Percentiles rank a stretch among this genome's conserved stretches.
phyloP scores from a whole-genome alignment of 306 rosid species.

The Astragalus membranaceus region DNA sequence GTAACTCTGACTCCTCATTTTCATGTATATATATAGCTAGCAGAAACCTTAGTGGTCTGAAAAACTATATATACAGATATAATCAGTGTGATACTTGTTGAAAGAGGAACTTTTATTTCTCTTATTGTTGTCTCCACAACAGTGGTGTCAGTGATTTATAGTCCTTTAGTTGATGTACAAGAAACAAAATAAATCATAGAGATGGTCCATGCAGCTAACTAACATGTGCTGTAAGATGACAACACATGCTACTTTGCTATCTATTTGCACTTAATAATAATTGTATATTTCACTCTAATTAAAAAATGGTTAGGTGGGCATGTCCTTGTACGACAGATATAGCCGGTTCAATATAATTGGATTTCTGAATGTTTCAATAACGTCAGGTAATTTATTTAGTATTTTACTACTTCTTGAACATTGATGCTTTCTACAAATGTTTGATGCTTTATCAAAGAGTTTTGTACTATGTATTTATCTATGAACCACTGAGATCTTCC shows the following conservation, averaged over 20 bases:
- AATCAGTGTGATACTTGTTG: background rate
- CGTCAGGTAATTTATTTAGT: background rate
- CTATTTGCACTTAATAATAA: conserved; percentile 11
- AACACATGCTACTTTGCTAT: conserved; percentile 3
- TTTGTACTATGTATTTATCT: background rate
- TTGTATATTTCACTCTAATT: background rate
- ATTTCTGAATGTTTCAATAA: background rate
- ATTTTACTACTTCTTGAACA: background rate
- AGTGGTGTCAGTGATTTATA: conserved; percentile 21
- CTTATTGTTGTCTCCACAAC: background rate
- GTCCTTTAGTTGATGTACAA: background rate
- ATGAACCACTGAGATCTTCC: too few species aligned
- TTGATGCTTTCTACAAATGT: background rate
- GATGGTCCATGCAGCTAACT: conserved; percentile 36
- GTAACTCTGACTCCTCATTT: conserved; percentile 30
- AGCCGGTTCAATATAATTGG: background rate
- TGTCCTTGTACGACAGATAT: conserved; percentile 5
- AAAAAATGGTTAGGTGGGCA: conserved; percentile 29
- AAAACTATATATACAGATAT: background rate
- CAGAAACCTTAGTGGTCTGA: background rate
- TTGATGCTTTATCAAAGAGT: background rate
- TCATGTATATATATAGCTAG: background rate
- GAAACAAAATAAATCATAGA: conserved; percentile 10
- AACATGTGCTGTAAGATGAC: conserved; percentile 26
- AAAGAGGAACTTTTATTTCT: conserved; percentile 3